Percentiles rank a stretch among this genome's conserved stretches.
Conservation (phyloP, 2,329 filamentous ascomycete genomes). For the Diplocarpon rosae region DNA sequence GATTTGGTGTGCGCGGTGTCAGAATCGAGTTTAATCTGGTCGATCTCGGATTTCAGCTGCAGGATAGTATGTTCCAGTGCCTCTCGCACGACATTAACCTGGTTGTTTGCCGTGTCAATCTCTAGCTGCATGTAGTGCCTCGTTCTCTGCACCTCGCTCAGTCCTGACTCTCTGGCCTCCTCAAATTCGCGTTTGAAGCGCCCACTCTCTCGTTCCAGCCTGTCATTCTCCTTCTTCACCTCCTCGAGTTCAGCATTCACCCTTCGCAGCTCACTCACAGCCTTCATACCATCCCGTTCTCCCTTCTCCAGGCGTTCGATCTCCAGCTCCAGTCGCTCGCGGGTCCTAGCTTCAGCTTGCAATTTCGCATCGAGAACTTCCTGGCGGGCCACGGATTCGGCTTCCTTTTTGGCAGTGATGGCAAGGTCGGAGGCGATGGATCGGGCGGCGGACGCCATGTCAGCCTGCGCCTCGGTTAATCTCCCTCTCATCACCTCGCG, state of each 20-base stretch:
- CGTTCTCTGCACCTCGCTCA: constrained; percentile 70
- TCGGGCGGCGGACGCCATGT: constrained; percentile 69
- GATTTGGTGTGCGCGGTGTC: constrained; percentile 72
- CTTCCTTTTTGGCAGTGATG: constrained; percentile 66
- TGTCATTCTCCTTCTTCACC: constrained; percentile 38
- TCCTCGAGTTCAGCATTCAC: constrained; percentile 29
- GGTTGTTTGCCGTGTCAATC: constrained; percentile 71
- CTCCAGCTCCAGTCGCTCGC: constrained; percentile 55
- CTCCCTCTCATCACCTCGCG: constrained; percentile 77
- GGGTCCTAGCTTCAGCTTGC: constrained; percentile 60
- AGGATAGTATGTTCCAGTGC: constrained; percentile 72
- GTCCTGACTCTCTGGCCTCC: constrained; percentile 69
- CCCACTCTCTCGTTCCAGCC: constrained; percentile 53
- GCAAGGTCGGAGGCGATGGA: constrained; percentile 78
- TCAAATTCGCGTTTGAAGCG: constrained; percentile 71
- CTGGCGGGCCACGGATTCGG: constrained; percentile 66
- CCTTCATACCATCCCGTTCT: constrained; percentile 54
- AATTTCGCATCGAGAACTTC: constrained; percentile 70
- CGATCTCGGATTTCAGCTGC: constrained; percentile 62
- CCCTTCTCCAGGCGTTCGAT: constrained; percentile 54
- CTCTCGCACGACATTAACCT: constrained; percentile 72
- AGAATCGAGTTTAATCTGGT: constrained; percentile 65
- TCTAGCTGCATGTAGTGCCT: constrained; percentile 71
- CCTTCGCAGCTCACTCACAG: constrained; percentile 50
- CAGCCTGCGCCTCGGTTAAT: constrained; percentile 74